Conservation (phyloP, 768 basidiomycete genomes). For the Daedalea quercina region DNA sequence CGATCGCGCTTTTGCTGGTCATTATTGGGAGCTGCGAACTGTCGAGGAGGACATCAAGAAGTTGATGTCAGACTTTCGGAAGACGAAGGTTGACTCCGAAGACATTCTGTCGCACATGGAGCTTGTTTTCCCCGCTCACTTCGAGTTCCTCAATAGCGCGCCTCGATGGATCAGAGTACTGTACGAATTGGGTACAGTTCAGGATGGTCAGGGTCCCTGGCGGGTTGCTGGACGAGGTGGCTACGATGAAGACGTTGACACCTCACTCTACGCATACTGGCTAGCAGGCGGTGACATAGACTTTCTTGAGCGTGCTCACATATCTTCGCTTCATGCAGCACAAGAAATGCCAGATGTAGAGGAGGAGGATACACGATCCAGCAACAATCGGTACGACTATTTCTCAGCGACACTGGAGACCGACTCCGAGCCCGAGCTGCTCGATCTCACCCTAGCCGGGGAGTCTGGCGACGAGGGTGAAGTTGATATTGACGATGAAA, state of each 20-base stretch:
- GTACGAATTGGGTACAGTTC: neutral
- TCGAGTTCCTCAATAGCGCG: neutral
- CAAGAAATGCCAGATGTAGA: too few relatives aligned
- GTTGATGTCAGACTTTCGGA: slow-evolving; percentile 31
- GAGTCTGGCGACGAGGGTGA: too few relatives aligned
- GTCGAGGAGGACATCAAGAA: slow-evolving; percentile 39
- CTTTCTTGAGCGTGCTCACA: neutral
- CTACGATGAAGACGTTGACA: neutral
- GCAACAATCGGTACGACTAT: too few relatives aligned
- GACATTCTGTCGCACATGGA: neutral
- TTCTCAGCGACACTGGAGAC: too few relatives aligned
- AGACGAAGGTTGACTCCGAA: neutral
- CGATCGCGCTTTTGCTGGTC: slow-evolving; percentile 23
- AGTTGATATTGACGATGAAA: too few relatives aligned
- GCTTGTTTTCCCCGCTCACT: neutral
- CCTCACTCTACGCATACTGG: neutral
- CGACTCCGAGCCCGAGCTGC: too few relatives aligned
- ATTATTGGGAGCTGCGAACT: slow-evolving; percentile 32
- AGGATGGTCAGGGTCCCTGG: too few relatives aligned
- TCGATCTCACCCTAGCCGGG: too few relatives aligned
- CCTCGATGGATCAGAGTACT: neutral
- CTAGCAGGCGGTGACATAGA: neutral
- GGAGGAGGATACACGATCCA: too few relatives aligned
- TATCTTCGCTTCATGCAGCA: too few relatives aligned
- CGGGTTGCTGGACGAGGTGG: too few relatives aligned